phyloP scores from a whole-genome alignment of 176 grass and related monocot species.

The Musa itinerans region DNA sequence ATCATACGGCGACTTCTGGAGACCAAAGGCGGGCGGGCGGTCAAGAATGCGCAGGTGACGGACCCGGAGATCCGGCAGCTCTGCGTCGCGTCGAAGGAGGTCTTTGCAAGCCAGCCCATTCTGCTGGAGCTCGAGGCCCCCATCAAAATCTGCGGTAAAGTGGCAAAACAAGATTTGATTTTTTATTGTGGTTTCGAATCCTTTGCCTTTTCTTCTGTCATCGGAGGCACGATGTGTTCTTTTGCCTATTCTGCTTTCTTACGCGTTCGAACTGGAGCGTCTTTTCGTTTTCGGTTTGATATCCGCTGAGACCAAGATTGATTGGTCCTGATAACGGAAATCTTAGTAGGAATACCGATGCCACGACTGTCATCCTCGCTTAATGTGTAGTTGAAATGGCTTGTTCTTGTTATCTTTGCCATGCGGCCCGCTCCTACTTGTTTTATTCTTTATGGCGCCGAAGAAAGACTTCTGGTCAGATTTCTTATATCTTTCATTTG shows the following conservation, averaged over 20 bases:
- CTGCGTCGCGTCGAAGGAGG: conserved; percentile 55
- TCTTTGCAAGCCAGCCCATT: conserved; percentile 73
- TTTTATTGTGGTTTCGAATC: conserved; percentile 2
- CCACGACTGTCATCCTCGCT: not conserved
- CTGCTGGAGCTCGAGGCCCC: conserved; percentile 89
- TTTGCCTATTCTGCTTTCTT: too few species aligned
- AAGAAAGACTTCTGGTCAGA: too few species aligned
- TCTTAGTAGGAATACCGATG: not conserved
- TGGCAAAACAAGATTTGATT: not conserved
- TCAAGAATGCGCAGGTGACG: conserved; percentile 47
- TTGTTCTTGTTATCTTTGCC: not conserved
- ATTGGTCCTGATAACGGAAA: not conserved
- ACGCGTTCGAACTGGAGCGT: too few species aligned
- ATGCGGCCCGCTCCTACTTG: not conserved
- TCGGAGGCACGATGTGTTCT: too few species aligned
- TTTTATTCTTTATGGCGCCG: too few species aligned
- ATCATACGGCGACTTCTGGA: conserved; percentile 63
- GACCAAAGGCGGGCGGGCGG: conserved; percentile 40
- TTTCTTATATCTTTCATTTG: too few species aligned
- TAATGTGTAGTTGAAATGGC: not conserved
- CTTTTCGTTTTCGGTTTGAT: too few species aligned
- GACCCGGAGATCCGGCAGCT: conserved; percentile 74
- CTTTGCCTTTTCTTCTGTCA: not conserved
- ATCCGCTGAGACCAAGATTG: too few species aligned
- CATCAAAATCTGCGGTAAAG: conserved; percentile 84